Percentiles rank a stretch among this genome's conserved stretches.
Conservation (phyloP, 495 filamentous ascomycete species). For the Symbiotaphrina buchneri region DNA sequence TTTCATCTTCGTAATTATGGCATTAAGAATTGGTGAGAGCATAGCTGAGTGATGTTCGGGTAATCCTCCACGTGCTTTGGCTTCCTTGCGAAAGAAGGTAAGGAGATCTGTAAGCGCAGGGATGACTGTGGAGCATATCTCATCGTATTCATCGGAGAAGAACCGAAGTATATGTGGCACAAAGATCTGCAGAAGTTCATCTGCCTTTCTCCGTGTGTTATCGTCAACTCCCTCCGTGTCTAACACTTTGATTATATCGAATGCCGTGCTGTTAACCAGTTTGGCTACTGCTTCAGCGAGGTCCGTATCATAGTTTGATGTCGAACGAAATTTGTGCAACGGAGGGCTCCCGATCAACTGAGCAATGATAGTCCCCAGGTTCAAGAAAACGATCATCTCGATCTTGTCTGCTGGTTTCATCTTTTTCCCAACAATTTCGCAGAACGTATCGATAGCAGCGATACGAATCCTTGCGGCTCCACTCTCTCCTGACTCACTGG, state of each 20-base stretch:
- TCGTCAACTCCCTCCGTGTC: constrained; percentile 32
- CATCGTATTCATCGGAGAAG: constrained; percentile 94
- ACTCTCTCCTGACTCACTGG: constrained; percentile 16
- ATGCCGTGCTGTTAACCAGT: constrained; percentile 74
- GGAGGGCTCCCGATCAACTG: constrained; percentile 64
- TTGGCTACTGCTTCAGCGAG: constrained; percentile 85
- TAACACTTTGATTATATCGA: constrained; percentile 66
- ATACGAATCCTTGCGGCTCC: constrained; percentile 56
- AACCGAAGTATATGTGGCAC: constrained; percentile 70
- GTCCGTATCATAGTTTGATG: constrained; percentile 76
- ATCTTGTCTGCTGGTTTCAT: constrained; percentile 88
- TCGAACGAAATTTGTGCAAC: constrained; percentile 51
- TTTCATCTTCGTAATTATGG: constrained; percentile 84
- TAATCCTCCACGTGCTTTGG: constrained; percentile 33
- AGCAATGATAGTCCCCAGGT: constrained; percentile 56
- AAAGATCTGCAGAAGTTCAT: constrained; percentile 57
- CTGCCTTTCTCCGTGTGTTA: constrained; percentile 34
- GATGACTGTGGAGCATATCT: constrained; percentile 87
- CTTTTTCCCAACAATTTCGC: constrained; percentile 90
- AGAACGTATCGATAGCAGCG: constrained; percentile 78
- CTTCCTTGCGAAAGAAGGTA: constrained; percentile 60
- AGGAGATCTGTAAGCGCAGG: constrained; percentile 77
- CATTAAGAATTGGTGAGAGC: constrained; percentile 68
- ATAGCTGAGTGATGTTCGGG: constrained; percentile 48
- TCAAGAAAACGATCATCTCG: constrained; percentile 77